Percentiles rank a stretch among this genome's conserved stretches.
These are phyloP conservation scores for Lactarius evosmus DNA, from an alignment of 768 basidiomycete genomes.

Conservation along the genomic window DNA sequence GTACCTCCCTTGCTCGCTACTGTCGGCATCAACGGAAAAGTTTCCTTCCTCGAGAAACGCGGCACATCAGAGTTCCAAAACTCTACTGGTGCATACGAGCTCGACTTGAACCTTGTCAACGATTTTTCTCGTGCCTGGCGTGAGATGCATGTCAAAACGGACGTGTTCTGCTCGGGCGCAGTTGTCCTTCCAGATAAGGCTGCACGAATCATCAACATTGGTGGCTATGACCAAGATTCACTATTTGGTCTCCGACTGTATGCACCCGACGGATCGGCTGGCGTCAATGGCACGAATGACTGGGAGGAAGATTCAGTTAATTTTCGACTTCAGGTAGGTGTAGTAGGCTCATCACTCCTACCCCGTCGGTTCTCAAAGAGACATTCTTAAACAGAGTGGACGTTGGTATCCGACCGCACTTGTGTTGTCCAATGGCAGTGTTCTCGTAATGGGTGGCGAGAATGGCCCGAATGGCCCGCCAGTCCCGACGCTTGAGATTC, in stretches of 20 bases:
- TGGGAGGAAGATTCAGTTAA: slow-evolving; percentile 70
- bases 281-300: slow-evolving; percentile 70
- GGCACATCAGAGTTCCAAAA: slow-evolving; percentile 62
- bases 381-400: slow-evolving; percentile 40
- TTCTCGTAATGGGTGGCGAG: slow-evolving; percentile 77
- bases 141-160: slow-evolving; percentile 69
- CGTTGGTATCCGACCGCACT: slow-evolving; percentile 74
- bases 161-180: slow-evolving; percentile 77
- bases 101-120: slow-evolving; percentile 57
- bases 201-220: slow-evolving; percentile 62
- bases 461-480: slow-evolving; percentile 62
- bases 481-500: slow-evolving; percentile 65
- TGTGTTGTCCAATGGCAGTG: slow-evolving; percentile 67
- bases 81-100: slow-evolving; percentile 75
- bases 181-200: slow-evolving; percentile 73
- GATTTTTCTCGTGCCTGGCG: slow-evolving; percentile 57
- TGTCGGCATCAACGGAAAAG: slow-evolving; percentile 76
- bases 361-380: neutral
- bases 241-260: slow-evolving; percentile 74
- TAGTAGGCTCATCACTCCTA: neutral
- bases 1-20: slow-evolving; percentile 73
- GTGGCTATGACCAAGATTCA: slow-evolving; percentile 67
- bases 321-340: slow-evolving; percentile 56
- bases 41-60: slow-evolving; percentile 72
- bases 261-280: slow-evolving; percentile 61